Evolutionary conservation across 2,329 filamentous ascomycete species (phyloP).

Genomic region (Triangularia verruculosa): DNA sequence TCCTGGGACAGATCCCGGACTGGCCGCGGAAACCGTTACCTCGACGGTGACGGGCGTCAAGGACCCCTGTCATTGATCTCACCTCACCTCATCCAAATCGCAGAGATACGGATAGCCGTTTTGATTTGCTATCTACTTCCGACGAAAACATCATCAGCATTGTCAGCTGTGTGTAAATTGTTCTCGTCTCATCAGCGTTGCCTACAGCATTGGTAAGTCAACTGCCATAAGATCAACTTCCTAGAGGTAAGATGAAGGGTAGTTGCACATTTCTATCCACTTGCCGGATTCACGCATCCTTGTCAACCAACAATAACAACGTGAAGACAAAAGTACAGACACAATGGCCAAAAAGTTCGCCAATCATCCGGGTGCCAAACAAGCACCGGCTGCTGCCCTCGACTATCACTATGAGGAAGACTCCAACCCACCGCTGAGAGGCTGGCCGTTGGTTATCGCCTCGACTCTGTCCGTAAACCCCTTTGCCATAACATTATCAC

Average conservation of each 20-base stretch:
- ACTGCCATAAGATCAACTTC: background rate
- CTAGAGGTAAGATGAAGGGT: background rate
- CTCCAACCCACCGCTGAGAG: slow-evolving; percentile 68
- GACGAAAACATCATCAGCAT: background rate
- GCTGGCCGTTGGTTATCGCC: slow-evolving; percentile 59
- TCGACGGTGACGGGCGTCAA: background rate
- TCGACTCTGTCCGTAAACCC: slow-evolving; percentile 29
- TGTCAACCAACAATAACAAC: no score
- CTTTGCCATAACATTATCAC: no score
- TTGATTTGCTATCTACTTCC: background rate
- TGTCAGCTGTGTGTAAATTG: background rate
- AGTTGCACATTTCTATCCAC: background rate
- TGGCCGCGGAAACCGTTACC: background rate
- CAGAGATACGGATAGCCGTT: background rate
- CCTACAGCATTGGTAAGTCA: background rate
- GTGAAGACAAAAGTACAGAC: background rate
- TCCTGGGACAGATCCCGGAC: background rate
- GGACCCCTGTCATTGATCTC: background rate
- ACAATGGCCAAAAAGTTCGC: slow-evolving; percentile 35
- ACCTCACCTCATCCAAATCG: background rate
- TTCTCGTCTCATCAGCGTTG: background rate
- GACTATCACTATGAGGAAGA: slow-evolving; percentile 39
- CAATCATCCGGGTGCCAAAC: slow-evolving; percentile 43
- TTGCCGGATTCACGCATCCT: background rate
- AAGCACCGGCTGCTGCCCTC: slow-evolving; percentile 35